These are phyloP conservation scores for Candida manassasensis DNA, from an alignment of 805 yeast genomes.

Conservation along the genomic window DNA sequence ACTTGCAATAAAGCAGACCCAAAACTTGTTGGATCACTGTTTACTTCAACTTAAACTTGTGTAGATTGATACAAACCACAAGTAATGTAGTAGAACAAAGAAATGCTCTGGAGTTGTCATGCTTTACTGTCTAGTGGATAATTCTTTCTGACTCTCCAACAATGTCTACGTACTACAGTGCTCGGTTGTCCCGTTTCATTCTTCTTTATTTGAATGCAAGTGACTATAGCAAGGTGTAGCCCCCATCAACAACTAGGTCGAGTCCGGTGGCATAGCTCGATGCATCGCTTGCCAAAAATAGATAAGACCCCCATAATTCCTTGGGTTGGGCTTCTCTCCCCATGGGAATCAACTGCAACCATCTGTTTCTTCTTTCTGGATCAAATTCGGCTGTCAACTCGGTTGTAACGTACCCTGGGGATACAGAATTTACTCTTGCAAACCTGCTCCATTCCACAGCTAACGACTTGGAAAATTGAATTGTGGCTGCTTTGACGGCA, in stretches of 20 bases:
- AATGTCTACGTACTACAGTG: no score
- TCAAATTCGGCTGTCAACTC: conserved; percentile 36
- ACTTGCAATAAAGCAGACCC: no score
- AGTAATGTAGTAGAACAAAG: no score
- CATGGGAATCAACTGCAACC: conserved; percentile 40
- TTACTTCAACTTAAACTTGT: no score
- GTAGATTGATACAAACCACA: no score
- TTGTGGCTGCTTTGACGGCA: conserved; percentile 43
- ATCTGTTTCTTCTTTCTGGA: conserved; percentile 26
- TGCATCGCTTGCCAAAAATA: conserved; percentile 42
- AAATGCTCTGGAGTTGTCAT: no score
- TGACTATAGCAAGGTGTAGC: conserved; percentile 36
- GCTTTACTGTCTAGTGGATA: no score
- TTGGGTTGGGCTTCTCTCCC: conserved; percentile 43
- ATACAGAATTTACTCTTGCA: conserved; percentile 38
- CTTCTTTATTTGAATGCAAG: no score
- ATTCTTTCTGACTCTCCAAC: no score
- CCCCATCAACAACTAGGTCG: conserved; percentile 44
- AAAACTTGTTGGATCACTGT: no score
- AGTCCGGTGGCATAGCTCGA: conserved; percentile 42
- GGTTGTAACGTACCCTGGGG: conserved; percentile 42
- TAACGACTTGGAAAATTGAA: conserved; percentile 40
- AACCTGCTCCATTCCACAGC: conserved; percentile 48
- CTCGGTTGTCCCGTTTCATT: no score
- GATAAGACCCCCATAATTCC: conserved; percentile 44